phyloP scores from a whole-genome alignment of 305 asterid species.

The Fraxinus sp. region DNA sequence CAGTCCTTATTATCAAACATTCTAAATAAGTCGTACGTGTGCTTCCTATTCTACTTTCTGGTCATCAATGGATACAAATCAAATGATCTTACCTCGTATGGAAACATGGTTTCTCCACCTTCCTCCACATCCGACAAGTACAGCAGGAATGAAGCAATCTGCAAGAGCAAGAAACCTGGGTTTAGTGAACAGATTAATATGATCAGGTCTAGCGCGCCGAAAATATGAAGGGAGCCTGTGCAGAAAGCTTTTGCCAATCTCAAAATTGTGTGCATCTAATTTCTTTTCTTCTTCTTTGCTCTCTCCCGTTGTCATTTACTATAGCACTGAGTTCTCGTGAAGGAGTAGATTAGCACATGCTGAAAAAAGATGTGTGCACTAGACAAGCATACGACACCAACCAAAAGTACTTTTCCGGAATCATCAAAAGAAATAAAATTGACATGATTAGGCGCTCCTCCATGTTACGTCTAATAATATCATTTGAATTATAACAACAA shows the following conservation, averaged over 20 bases:
- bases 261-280: background rate
- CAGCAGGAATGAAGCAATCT: constrained; percentile 75
- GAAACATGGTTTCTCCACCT: constrained; percentile 93
- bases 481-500: background rate
- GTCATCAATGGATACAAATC: background rate
- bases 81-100: constrained; percentile 57
- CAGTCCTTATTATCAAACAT: background rate
- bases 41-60: background rate
- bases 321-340: background rate
- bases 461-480: background rate
- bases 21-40: background rate
- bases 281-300: background rate
- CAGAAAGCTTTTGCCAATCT: background rate
- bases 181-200: background rate
- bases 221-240: background rate
- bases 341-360: background rate
- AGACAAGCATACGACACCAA: background rate
- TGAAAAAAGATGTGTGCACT: background rate
- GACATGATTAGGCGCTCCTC: background rate
- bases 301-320: background rate
- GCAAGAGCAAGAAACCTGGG: constrained; percentile 24
- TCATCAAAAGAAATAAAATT: background rate
- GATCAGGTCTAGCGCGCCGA: background rate
- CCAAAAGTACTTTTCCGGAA: background rate
- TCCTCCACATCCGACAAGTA: constrained; percentile 83